phyloP scores from a whole-genome alignment of 164 flowering plant species.

The Echeveria elegans region DNA sequence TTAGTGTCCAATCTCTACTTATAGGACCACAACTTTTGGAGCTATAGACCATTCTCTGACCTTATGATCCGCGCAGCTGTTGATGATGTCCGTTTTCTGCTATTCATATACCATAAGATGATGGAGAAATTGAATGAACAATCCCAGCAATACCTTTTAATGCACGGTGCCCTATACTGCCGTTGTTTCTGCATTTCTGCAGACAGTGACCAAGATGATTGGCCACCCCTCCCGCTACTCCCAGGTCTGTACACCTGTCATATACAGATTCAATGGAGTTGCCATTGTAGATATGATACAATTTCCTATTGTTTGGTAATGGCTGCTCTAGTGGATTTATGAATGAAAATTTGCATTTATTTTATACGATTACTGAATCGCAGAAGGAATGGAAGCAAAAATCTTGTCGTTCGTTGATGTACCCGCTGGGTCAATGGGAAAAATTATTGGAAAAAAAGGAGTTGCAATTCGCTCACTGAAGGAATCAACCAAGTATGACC shows the following conservation, averaged over 20 bases:
- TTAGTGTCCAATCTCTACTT: constrained; percentile 12
- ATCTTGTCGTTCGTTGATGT: constrained; percentile 75
- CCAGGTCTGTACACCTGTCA: constrained; percentile 45
- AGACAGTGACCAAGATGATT: constrained; percentile 62
- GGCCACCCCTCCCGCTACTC: constrained; percentile 70
- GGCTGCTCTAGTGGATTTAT: background rate
- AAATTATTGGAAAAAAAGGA: constrained; percentile 75
- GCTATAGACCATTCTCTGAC: constrained; percentile 74
- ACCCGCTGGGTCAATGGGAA: constrained; percentile 89
- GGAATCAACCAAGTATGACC: constrained; percentile 74
- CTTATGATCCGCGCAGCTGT: constrained; percentile 90
- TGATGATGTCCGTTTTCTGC: constrained; percentile 97
- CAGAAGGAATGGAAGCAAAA: constrained; percentile 61
- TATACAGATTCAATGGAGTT: background rate
- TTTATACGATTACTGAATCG: constrained; percentile 31
- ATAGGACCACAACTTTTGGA: constrained; percentile 90
- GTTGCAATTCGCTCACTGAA: constrained; percentile 67
- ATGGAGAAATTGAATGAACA: constrained; percentile 56
- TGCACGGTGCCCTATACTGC: constrained; percentile 78
- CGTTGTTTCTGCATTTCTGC: constrained; percentile 76
- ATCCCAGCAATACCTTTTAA: constrained; percentile 73
- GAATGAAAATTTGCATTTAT: constrained; percentile 5
- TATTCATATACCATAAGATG: constrained; percentile 71
- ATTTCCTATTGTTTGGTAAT: background rate
- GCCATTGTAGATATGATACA: background rate